These are phyloP conservation scores for Spizellomyces punctatus DNA, from an alignment of 192 early-diverging fungal species.

Conservation along the genomic window DNA sequence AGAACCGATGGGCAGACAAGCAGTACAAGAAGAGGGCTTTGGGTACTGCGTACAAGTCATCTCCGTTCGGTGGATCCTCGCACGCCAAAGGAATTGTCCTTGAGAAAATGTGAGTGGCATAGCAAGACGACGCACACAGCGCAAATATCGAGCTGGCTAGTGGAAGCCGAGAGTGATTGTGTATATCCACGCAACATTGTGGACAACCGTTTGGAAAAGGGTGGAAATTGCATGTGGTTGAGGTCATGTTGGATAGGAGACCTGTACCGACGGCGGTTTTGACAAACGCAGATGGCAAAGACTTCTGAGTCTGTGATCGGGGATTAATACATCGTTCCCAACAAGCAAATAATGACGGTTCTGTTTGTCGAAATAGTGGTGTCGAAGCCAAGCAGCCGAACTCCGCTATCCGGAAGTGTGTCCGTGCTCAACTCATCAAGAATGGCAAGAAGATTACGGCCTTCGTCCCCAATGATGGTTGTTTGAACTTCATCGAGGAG, in stretches of 20 bases:
- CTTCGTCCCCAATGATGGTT: constrained; percentile 99
- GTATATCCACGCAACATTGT: too few species aligned
- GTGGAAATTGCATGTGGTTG: too few species aligned
- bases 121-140: too few species aligned
- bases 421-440: constrained; percentile 99
- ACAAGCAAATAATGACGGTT: too few species aligned
- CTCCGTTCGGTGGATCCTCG: constrained; percentile 98
- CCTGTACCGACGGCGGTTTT: too few species aligned
- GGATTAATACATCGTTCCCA: too few species aligned
- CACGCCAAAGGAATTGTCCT: constrained; percentile 99
- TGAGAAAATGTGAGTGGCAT: constrained; percentile 90
- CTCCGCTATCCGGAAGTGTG: constrained; percentile 99
- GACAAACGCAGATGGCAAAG: too few species aligned
- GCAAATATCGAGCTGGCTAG: too few species aligned
- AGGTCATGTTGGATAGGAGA: too few species aligned
- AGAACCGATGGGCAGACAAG: constrained; percentile 99
- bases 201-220: too few species aligned
- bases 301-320: too few species aligned
- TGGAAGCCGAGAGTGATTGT: too few species aligned
- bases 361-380: constrained; percentile 62
- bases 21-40: constrained; percentile 98
- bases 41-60: constrained; percentile 97
- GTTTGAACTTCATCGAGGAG: constrained; percentile 99
- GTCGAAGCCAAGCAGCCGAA: constrained; percentile 99
- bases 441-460: constrained; percentile 99